Evolutionary conservation across 1,284 basidiomycete species (phyloP).

Genomic region (Microbotryomycetes sp.): DNA sequence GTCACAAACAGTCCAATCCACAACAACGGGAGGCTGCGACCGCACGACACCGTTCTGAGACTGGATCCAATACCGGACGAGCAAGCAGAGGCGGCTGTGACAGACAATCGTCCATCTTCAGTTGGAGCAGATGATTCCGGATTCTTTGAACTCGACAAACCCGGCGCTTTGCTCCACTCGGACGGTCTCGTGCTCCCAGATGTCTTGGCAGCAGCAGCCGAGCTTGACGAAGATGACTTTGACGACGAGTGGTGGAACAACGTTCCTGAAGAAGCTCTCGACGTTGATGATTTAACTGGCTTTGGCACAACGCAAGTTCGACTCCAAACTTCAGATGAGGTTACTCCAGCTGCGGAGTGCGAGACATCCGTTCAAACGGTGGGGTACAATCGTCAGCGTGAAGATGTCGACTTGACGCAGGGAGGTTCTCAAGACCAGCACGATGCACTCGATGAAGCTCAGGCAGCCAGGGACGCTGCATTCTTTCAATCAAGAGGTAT

Average conservation of each 20-base stretch:
- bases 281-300: conserved; percentile 15
- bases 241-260: conserved; percentile 31
- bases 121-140: conserved; percentile 12
- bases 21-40: background rate
- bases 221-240: conserved; percentile 12
- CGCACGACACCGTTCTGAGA: no score
- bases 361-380: no score
- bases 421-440: background rate
- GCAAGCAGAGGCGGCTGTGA: background rate
- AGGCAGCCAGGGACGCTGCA: no score
- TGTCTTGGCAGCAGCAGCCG: no score
- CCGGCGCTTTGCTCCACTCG: background rate
- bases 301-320: no score
- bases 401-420: background rate
- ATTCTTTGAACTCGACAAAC: conserved; percentile 1
- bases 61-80: background rate
- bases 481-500: background rate
- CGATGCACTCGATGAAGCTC: background rate
- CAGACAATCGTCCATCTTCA: background rate
- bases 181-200: background rate
- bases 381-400: conserved; percentile 2
- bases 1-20: background rate
- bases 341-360: no score
- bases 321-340: no score
- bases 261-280: conserved; percentile 16